Evolutionary conservation across 1,139 yeast genomes (phyloP), one percentile per base, ranked within the genome.

Genomic region (Ashbya aceris): DNA sequence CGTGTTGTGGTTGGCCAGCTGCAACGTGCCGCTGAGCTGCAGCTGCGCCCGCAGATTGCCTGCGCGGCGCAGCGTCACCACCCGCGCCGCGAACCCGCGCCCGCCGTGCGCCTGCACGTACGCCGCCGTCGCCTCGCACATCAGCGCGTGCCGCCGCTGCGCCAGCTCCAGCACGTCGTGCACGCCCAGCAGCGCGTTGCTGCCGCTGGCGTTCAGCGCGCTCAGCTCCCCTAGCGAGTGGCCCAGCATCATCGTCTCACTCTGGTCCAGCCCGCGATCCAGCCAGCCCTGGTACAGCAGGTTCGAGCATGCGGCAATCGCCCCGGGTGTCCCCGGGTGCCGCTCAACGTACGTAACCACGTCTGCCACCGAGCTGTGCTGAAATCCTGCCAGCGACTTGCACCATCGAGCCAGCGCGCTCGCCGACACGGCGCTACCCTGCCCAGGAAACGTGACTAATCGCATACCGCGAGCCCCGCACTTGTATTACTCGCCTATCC

Each of bases 181-280:
- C 10, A 72, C 49, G 12, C 66, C 61, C 31, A 74, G 56, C 3
- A 68, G 63, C 2, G 68, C 69, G 40, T 69, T 64, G 8, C 71
- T 57, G 8, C 67, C 55, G 38, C 73, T 59, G 0, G 76, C 70
- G 26, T 34, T 41, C 33, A 61, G 39, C 40, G 63, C 58, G 1
- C 77, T 65, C 48, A 74, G 65, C 55, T 77, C 83, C 4, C 83
- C 83, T 30, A 77, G 56, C 1, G 83, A 76, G 52, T 77, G 83
- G 11, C 83, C 83, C 52, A 76, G 36, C 17, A 47, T 40, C 30
- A 42, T 42, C 14, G 37, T 17, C n/a, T 28, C 35, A 2, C 33
- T 12, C 33, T 40, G 13, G 36, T 33, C 14, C 23, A 29, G 11
- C 23, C 20, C 9, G 8, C 11, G 8, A 27, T 30, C 13, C 34